Percentiles rank a stretch among this genome's conserved stretches.
phyloP scores from a whole-genome alignment of 192 early-diverging fungal species.

The Piromyces finnis region DNA sequence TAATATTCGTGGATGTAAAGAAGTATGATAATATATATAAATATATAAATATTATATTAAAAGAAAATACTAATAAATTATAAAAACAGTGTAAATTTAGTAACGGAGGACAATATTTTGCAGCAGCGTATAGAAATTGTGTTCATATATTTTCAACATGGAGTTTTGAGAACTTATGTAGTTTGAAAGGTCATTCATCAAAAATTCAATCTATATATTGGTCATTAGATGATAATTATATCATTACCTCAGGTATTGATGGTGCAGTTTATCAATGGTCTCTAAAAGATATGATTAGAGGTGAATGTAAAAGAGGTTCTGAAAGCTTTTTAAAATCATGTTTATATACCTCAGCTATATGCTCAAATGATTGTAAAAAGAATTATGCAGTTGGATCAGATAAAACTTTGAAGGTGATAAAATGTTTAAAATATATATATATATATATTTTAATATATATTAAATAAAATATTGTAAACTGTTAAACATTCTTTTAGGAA shows the following conservation, averaged over 20 bases:
- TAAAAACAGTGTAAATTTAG: background rate
- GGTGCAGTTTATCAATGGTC: conserved; percentile 43
- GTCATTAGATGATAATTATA: background rate
- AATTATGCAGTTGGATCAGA: conserved; percentile 39
- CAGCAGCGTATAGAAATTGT: background rate
- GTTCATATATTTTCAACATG: background rate
- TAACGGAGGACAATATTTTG: background rate
- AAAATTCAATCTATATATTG: conserved; percentile 13
- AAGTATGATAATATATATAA: too few relatives aligned
- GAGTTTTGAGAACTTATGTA: conserved; percentile 8
- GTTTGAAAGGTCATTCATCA: conserved; percentile 35
- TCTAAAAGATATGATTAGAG: conserved; percentile 16
- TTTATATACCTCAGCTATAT: conserved; percentile 27
- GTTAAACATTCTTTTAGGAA: conserved; percentile 18
- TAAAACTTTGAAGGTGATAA: conserved; percentile 26
- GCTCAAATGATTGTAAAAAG: conserved; percentile 22
- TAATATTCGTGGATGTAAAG: conserved; percentile 33
- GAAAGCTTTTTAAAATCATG: conserved; percentile 42
- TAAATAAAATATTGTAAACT: too few relatives aligned
- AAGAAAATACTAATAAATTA: too few relatives aligned
- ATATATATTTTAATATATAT: too few relatives aligned
- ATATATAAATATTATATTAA: too few relatives aligned
- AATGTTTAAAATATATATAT: too few relatives aligned
- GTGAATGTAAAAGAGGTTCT: conserved; percentile 23
- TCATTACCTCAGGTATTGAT: conserved; percentile 10